These are phyloP conservation scores for Omphalotus guepiniiformis DNA, from an alignment of 768 basidiomycete genomes.

Conservation along the genomic window DNA sequence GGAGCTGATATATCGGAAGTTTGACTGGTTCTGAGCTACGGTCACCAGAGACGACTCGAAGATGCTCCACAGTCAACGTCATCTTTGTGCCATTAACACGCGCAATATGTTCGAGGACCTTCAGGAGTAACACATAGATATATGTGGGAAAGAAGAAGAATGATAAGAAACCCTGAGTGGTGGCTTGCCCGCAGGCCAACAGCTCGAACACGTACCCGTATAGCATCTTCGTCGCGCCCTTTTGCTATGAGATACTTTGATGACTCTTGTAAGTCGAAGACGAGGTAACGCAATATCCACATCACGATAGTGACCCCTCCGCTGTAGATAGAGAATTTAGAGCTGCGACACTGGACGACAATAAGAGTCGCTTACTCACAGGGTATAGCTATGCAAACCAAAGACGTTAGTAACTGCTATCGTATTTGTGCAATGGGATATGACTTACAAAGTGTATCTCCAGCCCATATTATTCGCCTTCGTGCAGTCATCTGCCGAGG, in stretches of 20 bases:
- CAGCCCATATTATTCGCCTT: constrained; percentile 55
- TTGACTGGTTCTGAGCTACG: constrained; percentile 12
- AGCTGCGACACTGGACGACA: neutral
- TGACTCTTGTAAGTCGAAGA: constrained; percentile 58
- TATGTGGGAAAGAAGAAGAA: neutral
- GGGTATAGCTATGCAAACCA: constrained; percentile 29
- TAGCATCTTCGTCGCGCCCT: constrained; percentile 53
- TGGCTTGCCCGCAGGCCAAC: too few species aligned
- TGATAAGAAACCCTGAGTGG: neutral
- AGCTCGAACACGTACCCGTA: constrained; percentile 34
- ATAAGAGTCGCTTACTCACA: too few species aligned
- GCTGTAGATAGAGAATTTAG: constrained; percentile 19
- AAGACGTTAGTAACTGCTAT: neutral
- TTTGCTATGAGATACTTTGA: constrained; percentile 57
- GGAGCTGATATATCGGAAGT: constrained; percentile 22
- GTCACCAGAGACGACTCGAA: constrained; percentile 26
- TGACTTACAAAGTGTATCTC: constrained; percentile 48
- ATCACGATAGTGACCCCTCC: constrained; percentile 46
- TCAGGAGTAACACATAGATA: neutral
- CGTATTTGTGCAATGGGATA: neutral
- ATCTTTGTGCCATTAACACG: constrained; percentile 41
- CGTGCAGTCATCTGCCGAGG: constrained; percentile 36
- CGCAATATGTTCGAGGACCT: constrained; percentile 49
- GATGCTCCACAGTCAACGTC: constrained; percentile 41
- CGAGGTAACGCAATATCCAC: constrained; percentile 50